phyloP scores from a whole-genome alignment of 2,329 filamentous ascomycete species.

The Colletotrichum sublineola region DNA sequence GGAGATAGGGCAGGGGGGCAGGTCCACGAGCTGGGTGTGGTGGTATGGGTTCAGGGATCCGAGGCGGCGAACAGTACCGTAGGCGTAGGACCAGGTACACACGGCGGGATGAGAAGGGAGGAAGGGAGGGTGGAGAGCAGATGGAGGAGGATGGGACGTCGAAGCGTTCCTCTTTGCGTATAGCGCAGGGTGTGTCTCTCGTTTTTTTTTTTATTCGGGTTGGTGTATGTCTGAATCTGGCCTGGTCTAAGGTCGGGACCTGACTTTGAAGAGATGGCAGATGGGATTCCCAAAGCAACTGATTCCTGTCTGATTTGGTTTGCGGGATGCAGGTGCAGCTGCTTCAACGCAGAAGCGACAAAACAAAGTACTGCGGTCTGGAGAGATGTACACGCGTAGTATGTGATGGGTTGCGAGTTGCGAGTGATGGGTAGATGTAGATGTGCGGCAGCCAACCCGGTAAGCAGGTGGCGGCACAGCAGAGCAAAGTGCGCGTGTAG shows the following conservation, averaged over 20 bases:
- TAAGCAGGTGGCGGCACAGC: conserved; percentile 14
- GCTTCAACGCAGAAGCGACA: conserved; percentile 19
- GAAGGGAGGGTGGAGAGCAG: conserved; percentile 28
- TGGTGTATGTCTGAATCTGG: conserved; percentile 39
- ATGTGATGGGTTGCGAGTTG: conserved; percentile 20
- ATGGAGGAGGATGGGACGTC: conserved; percentile 37
- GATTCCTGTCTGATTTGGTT: conserved; percentile 41
- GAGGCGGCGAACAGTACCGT: conserved; percentile 39
- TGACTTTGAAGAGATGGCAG: conserved; percentile 30
- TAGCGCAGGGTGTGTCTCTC: conserved; percentile 38
- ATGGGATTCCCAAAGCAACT: conserved; percentile 29
- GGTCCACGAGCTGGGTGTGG: conserved; percentile 36
- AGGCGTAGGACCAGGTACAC: conserved; percentile 28
- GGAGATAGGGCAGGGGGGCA: conserved; percentile 41
- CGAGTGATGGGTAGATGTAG: conserved; percentile 9
- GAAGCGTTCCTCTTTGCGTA: conserved; percentile 40
- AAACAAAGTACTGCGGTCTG: conserved; percentile 1
- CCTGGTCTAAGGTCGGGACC: conserved; percentile 34
- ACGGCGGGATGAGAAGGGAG: conserved; percentile 17
- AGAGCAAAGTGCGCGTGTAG: conserved; percentile 12
- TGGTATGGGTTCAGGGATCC: conserved; percentile 34
- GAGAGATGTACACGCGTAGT: conserved; percentile 2
- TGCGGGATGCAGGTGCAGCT: conserved; percentile 31
- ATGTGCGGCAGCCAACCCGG: background rate
- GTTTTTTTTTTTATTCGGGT: conserved; percentile 36